Evolutionary conservation across 2,329 filamentous ascomycete genomes (phyloP), one percentile per base, ranked within the genome.

Genomic region (Colletotrichum viniferum): DNA sequence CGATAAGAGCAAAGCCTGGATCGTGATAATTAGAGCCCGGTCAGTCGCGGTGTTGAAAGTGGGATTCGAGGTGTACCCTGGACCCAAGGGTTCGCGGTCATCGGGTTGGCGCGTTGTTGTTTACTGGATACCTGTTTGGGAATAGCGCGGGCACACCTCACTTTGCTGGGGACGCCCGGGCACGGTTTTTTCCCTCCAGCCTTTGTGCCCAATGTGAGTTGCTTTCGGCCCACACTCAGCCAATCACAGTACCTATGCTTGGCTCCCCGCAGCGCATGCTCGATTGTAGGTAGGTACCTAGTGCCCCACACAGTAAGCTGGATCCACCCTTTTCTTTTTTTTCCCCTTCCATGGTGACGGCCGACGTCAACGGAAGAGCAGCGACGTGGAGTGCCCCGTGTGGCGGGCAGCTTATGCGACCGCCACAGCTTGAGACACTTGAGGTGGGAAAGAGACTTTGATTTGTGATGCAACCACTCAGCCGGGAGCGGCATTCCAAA

Each of bases 51-150:
- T 76, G 73, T 58, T 69, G 69, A 67, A 75, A 70, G 56, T 61
- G 73, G 63, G 38, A 60, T 67, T 75, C 43, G 64, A 48, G 71
- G 38, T 74, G 64, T 48, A 65, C 56, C 38, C 71, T 55, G 73
- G 62, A 71, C 69, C 69, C 48, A 67, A 62, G 73, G 69, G 43
- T 76, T 48, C 73, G 71, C 73, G 73, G 55, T 60, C 61, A 76
- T 67, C 64, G n/a, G 43, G 60, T 73, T 55, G 73, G 77, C 78
- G 74, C 78, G 28, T 62, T 62, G 30, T 34, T 87, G 85, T 87
- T 87, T 87, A 87, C 86, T 86, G 83, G 76, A 79, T 77, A 78
- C 82, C 80, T 73, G 43, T 82, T 84, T 77, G 28, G 80, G 84
- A 76, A 78, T 86, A 85, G 84, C 77, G 67, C 64, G 58, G 66